Conservation (phyloP, 306 rosid species). For the Cercis canadensis region DNA sequence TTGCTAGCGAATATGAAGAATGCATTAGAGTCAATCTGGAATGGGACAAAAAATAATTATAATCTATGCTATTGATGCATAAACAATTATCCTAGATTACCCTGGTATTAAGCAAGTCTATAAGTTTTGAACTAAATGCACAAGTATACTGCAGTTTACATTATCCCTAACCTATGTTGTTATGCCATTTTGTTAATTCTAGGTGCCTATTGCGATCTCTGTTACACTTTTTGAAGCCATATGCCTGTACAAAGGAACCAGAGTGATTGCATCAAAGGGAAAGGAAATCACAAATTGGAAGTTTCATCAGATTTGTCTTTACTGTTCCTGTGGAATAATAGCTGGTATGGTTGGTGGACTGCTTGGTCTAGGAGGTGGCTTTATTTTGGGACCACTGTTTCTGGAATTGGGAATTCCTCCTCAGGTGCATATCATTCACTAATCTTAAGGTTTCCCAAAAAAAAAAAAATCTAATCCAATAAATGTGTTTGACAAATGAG, state of each 20-base stretch:
- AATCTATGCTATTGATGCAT: not conserved
- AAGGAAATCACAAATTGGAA: slow-evolving; percentile 79
- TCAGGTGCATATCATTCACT: slow-evolving; percentile 53
- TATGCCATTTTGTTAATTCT: slow-evolving; percentile 25
- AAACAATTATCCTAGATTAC: not conserved
- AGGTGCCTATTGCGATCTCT: slow-evolving; percentile 75
- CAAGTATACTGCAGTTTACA: not conserved
- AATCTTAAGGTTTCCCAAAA: not conserved
- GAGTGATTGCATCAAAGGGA: slow-evolving; percentile 81
- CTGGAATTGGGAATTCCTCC: slow-evolving; percentile 88
- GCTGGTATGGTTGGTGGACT: slow-evolving; percentile 86
- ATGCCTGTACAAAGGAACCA: slow-evolving; percentile 67
- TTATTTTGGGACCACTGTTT: slow-evolving; percentile 83
- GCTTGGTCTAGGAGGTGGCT: slow-evolving; percentile 86
- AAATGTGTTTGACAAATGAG: not conserved
- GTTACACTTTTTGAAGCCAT: slow-evolving; percentile 74
- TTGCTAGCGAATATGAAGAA: not conserved
- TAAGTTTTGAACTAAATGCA: not conserved
- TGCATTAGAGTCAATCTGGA: not conserved
- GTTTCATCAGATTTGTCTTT: slow-evolving; percentile 60
- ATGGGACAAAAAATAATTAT: not conserved
- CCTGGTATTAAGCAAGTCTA: slow-evolving; percentile 6
- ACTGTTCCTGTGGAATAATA: slow-evolving; percentile 66
- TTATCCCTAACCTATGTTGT: not conserved
- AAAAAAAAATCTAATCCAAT: not conserved